A percentile compares a stretch with the other conserved stretches of the same genome.
Conservation (phyloP, 495 filamentous ascomycete species). For the Parathielavia hyrcaniae region DNA sequence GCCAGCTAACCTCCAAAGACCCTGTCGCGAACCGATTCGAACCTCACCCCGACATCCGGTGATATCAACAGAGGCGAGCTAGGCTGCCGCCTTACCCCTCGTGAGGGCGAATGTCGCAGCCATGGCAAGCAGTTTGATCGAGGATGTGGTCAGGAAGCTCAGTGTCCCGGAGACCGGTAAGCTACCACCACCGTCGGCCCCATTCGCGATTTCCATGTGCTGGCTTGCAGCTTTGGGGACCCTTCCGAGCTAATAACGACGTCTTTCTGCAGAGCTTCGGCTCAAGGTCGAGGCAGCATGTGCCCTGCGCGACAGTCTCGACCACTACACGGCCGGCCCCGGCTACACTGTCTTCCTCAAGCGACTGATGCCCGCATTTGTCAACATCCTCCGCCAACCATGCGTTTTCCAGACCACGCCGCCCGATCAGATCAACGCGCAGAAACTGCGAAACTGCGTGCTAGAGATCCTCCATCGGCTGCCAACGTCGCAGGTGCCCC, state of each 20-base stretch:
- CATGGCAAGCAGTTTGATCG: constrained; percentile 49
- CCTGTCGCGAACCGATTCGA: not conserved
- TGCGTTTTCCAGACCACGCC: constrained; percentile 88
- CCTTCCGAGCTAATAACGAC: constrained; percentile 11
- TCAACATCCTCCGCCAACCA: constrained; percentile 73
- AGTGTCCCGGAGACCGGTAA: constrained; percentile 49
- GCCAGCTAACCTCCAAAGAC: too few species aligned
- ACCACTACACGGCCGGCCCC: constrained; percentile 52
- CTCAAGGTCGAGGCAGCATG: constrained; percentile 68
- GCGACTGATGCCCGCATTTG: constrained; percentile 84
- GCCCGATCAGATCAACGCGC: constrained; percentile 61
- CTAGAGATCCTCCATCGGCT: constrained; percentile 92
- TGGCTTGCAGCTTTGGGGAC: not conserved
- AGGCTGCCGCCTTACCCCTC: constrained; percentile 14
- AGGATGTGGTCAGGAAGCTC: constrained; percentile 49
- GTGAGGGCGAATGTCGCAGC: constrained; percentile 33
- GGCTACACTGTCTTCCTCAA: constrained; percentile 71
- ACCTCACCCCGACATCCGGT: not conserved
- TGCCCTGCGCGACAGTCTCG: constrained; percentile 78
- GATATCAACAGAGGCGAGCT: constrained; percentile 2
- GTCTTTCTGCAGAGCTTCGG: constrained; percentile 55
- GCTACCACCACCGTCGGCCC: not conserved
- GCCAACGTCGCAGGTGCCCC: constrained; percentile 59
- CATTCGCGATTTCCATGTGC: not conserved
- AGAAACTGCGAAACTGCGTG: constrained; percentile 85